Base-by-base conservation (phyloP, 1,139 yeast species). In the Blastobotrys apis region DNA sequence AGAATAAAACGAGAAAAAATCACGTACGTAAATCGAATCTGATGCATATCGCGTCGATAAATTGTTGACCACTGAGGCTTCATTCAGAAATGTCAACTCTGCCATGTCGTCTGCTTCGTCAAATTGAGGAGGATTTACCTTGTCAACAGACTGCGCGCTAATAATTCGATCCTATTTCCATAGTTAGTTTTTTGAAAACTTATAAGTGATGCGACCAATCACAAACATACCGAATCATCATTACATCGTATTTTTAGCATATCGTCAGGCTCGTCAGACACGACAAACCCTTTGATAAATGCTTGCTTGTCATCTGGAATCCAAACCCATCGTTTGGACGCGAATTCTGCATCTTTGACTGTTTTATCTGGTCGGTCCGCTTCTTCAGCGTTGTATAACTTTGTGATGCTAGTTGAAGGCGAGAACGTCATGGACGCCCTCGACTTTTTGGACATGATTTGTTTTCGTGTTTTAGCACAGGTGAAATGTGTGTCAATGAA, bases 21-120 rank as follows among this genome's bases (percentile, higher is more conserved):
- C 30, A 50, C 61, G 33, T 50, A 59, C 63, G 63, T 90, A 90
- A 48, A 94, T 90, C 60, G 78, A 63, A 60, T 87, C 94, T 51
- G 81, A 82, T 52, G 71, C 67, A 64, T 90, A 94, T 54, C 99
- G 74, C 48, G 82, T 69, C 55, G 80, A 78, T 51, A 92, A 65
- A 62, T 92, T 94, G 65, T 87, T 76, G 10, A 92, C 78, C 25
- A 92, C 97, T 0, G 95, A 84, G 0, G 98, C 95, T 63, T 92
- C 99, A 63, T 92, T 94, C 53, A 92, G 72, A 63, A 83, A 90
- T 1, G 99, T 94, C 55, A 92, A 72, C 56, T 90, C 95, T 0
- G 98, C 97, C 94, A 92, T 87, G 60, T 92, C 97, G 55, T 84
- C 81, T 49, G 94, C 90, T 57, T 81, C 83, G 65, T 92, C 94